These are phyloP conservation scores for Exutisphaerella laricina DNA, from an alignment of 2,329 filamentous ascomycete species.

Conservation along the genomic window DNA sequence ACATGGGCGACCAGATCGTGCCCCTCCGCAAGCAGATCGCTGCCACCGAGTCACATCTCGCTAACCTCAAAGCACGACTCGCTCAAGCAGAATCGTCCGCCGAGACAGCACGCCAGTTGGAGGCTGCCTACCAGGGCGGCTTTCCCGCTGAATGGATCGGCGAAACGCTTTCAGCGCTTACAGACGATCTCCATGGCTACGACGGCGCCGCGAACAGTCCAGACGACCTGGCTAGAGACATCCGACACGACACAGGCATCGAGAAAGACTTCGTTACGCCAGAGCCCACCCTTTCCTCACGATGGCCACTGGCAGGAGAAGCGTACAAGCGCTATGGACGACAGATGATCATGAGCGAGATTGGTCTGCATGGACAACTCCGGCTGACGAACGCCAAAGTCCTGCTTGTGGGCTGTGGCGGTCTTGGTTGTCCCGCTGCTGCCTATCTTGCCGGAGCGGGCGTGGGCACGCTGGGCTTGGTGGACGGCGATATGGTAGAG, in stretches of 20 bases:
- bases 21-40: conserved; percentile 40
- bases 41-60: conserved; percentile 39
- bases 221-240: conserved; percentile 16
- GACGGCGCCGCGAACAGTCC: conserved; percentile 13
- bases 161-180: conserved; percentile 37
- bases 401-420: conserved; percentile 79
- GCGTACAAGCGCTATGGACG: conserved; percentile 86
- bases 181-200: conserved; percentile 15
- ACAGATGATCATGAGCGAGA: conserved; percentile 79
- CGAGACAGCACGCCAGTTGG: conserved; percentile 24
- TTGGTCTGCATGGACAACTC: conserved; percentile 75
- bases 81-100: conserved; percentile 37
- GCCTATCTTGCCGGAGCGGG: conserved; percentile 90
- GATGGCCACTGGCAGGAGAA: conserved; percentile 64
- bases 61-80: conserved; percentile 38
- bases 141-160: conserved; percentile 40
- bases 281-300: conserved; percentile 9
- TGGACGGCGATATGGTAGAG: conserved; percentile 86
- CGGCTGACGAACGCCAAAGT: conserved; percentile 64
- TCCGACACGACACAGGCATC: conserved; percentile 20
- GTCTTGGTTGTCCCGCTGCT: conserved; percentile 84
- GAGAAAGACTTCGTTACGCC: conserved; percentile 16
- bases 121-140: conserved; percentile 34
- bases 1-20: conserved; percentile 29
- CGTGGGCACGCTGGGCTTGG: conserved; percentile 72